Conservation (phyloP, 768 basidiomycete species). For the Phanerochaete carnosa region DNA sequence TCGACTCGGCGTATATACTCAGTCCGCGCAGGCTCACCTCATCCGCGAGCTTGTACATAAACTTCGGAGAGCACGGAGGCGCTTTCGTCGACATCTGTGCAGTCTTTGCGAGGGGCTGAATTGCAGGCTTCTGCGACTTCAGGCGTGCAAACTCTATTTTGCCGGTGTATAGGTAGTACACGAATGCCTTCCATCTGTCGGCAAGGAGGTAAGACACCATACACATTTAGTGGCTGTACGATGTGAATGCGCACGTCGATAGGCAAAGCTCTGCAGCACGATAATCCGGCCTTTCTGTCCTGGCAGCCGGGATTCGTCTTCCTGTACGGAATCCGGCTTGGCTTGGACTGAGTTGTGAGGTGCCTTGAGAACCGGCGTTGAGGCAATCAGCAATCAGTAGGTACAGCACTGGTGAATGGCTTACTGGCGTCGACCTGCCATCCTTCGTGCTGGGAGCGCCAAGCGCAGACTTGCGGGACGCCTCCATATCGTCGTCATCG, state of each 20-base stretch:
- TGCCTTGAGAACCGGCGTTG: too few relatives aligned
- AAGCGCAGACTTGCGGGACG: neutral
- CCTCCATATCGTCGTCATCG: neutral
- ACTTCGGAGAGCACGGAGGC: slow-evolving; percentile 22
- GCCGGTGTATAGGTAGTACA: slow-evolving; percentile 15
- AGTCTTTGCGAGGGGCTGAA: neutral
- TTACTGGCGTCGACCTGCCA: too few relatives aligned
- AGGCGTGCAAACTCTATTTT: slow-evolving; percentile 14
- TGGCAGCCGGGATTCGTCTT: neutral
- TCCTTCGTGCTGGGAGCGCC: neutral
- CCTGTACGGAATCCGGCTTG: neutral
- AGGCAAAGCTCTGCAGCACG: neutral
- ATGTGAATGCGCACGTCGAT: too few relatives aligned
- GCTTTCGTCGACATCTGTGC: neutral
- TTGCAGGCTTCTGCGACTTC: neutral
- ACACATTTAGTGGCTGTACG: too few relatives aligned
- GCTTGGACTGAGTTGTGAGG: too few relatives aligned
- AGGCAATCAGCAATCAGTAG: too few relatives aligned
- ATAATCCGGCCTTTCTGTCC: neutral
- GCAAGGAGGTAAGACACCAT: neutral
- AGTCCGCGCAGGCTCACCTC: too few relatives aligned
- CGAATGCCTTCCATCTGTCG: slow-evolving; percentile 13
- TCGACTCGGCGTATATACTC: too few relatives aligned
- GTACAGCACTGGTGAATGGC: too few relatives aligned
- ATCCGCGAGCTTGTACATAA: slow-evolving; percentile 18